Evolutionary conservation across 352 stramenopile genomes (phyloP), one percentile per base, ranked within the genome.

Genomic region (Globisporangium camurandrum): DNA sequence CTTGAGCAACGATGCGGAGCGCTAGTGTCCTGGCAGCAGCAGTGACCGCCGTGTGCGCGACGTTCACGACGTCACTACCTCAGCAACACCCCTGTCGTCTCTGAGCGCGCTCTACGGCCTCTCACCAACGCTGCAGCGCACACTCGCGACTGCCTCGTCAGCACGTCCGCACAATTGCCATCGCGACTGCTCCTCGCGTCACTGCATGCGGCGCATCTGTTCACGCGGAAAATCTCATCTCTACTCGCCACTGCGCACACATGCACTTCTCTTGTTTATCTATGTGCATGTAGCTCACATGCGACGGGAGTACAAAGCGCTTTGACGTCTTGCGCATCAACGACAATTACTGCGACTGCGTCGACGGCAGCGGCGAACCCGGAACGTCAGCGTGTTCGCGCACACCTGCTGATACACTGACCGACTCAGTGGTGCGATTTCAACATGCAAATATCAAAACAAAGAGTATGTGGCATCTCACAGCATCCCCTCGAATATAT

Each of bases 341-440:
- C 66, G 93, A 98, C 71, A 87, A 97, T 65, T 98, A 96, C 61
- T 98, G 93, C 64, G 93, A 98, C 71, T 98, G 91, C 64, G 56
- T 46, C 1, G 88, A 97, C 69, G 87, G 86, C 22, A 86, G 58
- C 20, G 89, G 97, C 67, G 89, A 97, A 62, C 79, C 86, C 7
- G 72, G 77, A 28, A 97, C 88, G 23, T 71, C 86, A 16, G 88
- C 88, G 9, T 97, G 89, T 56, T 86, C 74, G 38, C 66, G 84
- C 52, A 74, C 59, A 33, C 31, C 61, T n/a, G n/a, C n/a, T n/a
- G n/a, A n/a, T n/a, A n/a, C n/a, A n/a, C n/a, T n/a, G n/a, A n/a
- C n/a, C n/a, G n/a, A n/a, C n/a, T n/a, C n/a, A n/a, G n/a, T n/a
- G n/a, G n/a, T n/a, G n/a, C n/a, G n/a, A n/a, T n/a, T n/a, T n/a